These are phyloP conservation scores for Sarocladiaceae sp. DNA, from an alignment of 2,329 filamentous ascomycete species.

Conservation along the genomic window DNA sequence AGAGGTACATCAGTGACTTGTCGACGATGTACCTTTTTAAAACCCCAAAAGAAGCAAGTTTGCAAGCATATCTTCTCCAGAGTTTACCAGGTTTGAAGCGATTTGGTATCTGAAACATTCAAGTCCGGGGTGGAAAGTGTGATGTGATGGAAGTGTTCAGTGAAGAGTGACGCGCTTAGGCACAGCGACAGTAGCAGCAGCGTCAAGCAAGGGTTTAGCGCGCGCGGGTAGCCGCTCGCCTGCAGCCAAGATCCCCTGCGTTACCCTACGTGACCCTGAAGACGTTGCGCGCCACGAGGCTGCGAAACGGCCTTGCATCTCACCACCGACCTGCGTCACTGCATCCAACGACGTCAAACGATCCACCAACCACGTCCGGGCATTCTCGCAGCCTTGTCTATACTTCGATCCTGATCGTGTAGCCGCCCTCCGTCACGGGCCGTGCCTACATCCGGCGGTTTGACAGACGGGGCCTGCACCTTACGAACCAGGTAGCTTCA, in stretches of 20 bases:
- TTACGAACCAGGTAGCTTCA: too few species aligned
- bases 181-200: background rate
- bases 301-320: background rate
- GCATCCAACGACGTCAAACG: background rate
- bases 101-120: background rate
- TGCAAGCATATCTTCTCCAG: too few species aligned
- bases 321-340: background rate
- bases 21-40: too few species aligned
- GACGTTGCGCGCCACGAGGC: background rate
- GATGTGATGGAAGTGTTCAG: too few species aligned
- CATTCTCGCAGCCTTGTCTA: background rate
- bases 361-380: background rate
- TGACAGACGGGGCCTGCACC: too few species aligned
- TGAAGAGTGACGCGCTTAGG: too few species aligned
- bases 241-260: background rate
- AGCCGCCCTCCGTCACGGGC: background rate
- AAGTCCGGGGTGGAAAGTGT: background rate
- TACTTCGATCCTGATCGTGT: background rate
- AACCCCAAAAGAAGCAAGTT: too few species aligned
- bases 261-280: too few species aligned
- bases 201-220: background rate
- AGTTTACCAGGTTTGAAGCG: too few species aligned
- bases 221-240: conserved; percentile 7
- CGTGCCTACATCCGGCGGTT: too few species aligned
- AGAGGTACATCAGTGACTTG: too few species aligned